A percentile compares a stretch with the other conserved stretches of the same genome.
These are phyloP conservation scores for Candida neerlandica DNA, from an alignment of 1,139 yeast species.

Conservation along the genomic window DNA sequence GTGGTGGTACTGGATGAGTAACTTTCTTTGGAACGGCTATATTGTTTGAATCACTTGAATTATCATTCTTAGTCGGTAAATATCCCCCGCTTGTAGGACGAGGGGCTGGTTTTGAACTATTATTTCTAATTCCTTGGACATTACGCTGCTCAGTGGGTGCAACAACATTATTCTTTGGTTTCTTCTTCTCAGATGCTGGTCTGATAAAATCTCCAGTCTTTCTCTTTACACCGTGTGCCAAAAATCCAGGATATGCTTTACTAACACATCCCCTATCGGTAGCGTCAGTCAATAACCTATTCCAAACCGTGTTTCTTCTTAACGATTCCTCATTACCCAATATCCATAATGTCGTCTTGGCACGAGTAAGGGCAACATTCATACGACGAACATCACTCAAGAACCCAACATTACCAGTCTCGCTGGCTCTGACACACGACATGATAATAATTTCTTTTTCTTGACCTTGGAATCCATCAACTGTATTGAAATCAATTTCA, in stretches of 20 bases:
- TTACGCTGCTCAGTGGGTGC: not conserved
- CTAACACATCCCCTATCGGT: constrained; percentile 41
- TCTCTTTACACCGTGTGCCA: constrained; percentile 15
- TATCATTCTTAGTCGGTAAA: constrained; percentile 2
- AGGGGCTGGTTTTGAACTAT: not conserved
- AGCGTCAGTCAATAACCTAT: constrained; percentile 65
- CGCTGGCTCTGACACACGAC: constrained; percentile 92
- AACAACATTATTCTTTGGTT: not conserved
- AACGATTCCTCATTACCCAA: constrained; percentile 77
- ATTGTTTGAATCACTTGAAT: not conserved
- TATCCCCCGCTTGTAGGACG: constrained; percentile 8
- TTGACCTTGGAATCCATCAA: constrained; percentile 98
- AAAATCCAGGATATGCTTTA: constrained; percentile 43
- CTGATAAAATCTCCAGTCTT: not conserved
- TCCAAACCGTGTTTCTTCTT: constrained; percentile 68
- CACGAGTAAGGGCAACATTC: constrained; percentile 96
- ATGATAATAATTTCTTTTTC: constrained; percentile 92
- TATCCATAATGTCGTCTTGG: constrained; percentile 89
- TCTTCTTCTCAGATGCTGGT: constrained; percentile 4
- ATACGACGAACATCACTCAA: constrained; percentile 87
- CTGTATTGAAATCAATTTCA: constrained; percentile 87
- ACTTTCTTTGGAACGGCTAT: not conserved
- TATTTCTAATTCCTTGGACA: constrained; percentile 2
- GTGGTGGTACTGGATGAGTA: not conserved
- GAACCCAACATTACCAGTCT: constrained; percentile 74